Base-by-base conservation (phyloP, 148 eudicot species). In the Tetragonia tetragonoides region DNA sequence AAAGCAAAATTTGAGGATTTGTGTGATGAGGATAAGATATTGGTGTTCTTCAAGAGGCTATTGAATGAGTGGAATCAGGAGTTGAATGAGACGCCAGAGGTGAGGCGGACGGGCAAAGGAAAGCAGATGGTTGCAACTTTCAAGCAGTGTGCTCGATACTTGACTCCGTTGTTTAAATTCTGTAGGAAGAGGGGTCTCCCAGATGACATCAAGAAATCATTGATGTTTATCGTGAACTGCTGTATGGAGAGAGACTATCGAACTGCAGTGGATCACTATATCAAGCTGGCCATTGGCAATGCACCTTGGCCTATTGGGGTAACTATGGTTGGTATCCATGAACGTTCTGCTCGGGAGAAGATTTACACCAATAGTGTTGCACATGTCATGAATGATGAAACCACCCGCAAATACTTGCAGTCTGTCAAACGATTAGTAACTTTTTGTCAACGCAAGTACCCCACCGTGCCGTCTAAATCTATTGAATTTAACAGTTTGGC, bases 271-370 rank as follows among this genome's bases (percentile, higher is more conserved):
- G 97, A 92, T 81, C 95, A 92, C 59, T 95, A 95, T 83, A 95
- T 95, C 72, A 95, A 85, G 82, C 51, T 92, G 87, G 99, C 99
- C 21, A 95, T 95, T 70, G 98, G 98, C 51, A 95, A 95, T 80
- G 98, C 98, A 28, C 98, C 98, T 24, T 95, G 99, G 99, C 99
- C 99, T 61, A 95, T 95, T 72, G 97, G 99, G 72, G 99, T 95
- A 69, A 95, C 99, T 90, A 95, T 95, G 99, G 99, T 95, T 93
- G 99, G 97, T 82, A 95, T 95, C 65, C 99, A 95, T 47, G 99
- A 95, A 78, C 96, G 99, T 88, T 95, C 97, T 34, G 99, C 99
- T 12, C 99, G 99, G 53, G 99, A 95, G 84, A 95, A 95, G 82
- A 95, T 95, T 81, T 85, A 92, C 79, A 95, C 97, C 53, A 92